Percentiles rank a stretch among this genome's conserved stretches.
phyloP scores from a whole-genome alignment of 495 filamentous ascomycete species.

The Neurospora sp. region DNA sequence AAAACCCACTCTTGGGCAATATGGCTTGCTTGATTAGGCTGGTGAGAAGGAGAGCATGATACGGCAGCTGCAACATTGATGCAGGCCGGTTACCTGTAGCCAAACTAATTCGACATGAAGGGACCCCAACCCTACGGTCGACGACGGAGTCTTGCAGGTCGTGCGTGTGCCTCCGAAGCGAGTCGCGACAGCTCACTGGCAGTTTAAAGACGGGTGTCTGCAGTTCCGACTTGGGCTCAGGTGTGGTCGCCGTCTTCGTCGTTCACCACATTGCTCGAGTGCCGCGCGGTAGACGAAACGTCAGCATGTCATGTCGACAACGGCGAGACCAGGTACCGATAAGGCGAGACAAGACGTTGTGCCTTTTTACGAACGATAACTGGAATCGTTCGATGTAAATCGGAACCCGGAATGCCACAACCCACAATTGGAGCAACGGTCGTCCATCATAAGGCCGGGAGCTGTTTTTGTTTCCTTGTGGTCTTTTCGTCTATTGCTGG shows the following conservation, averaged over 20 bases:
- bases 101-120: not conserved
- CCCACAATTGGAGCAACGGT: not conserved
- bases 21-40: conserved; percentile 10
- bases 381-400: not conserved
- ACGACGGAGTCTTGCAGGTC: not conserved
- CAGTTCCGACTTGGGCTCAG: not conserved
- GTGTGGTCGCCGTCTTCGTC: not conserved
- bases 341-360: not conserved
- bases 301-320: not conserved
- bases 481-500: not conserved
- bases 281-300: not conserved
- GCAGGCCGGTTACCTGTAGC: conserved; percentile 1
- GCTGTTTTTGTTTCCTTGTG: not conserved
- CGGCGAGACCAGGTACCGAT: not conserved
- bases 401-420: not conserved
- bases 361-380: not conserved
- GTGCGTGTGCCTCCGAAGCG: not conserved
- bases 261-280: not conserved
- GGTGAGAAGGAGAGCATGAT: conserved; percentile 2
- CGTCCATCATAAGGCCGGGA: not conserved
- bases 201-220: not conserved
- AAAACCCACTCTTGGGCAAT: not conserved
- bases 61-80: conserved; percentile 7
- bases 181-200: not conserved
- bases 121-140: not conserved